A percentile compares a stretch with the other conserved stretches of the same genome.
These are phyloP conservation scores for Aspergillus sp. DNA, from an alignment of 2,329 filamentous ascomycete species.

Conservation along the genomic window DNA sequence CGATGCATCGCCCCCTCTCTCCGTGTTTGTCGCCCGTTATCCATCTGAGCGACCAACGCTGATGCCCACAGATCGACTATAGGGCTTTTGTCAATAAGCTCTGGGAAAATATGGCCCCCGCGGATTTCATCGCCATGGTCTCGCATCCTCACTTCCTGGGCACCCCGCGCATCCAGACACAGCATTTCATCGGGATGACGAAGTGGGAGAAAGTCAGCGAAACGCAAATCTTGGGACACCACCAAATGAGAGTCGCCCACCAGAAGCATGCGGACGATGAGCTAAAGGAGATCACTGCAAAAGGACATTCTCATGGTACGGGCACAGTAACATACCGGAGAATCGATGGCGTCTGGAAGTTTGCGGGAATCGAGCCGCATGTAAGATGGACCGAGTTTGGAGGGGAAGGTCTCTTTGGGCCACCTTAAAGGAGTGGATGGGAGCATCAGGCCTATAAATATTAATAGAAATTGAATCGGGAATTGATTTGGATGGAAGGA, in stretches of 20 bases:
- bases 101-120: conserved; percentile 50
- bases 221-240: conserved; percentile 54
- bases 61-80: conserved; percentile 62
- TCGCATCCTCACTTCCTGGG: conserved; percentile 54
- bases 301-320: conserved; percentile 57
- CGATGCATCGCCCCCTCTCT: conserved; percentile 7
- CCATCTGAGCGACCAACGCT: not conserved
- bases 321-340: conserved; percentile 57
- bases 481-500: too few relatives aligned
- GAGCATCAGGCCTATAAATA: not conserved
- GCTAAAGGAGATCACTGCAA: conserved; percentile 46
- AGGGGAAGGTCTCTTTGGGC: conserved; percentile 4
- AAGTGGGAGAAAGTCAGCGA: conserved; percentile 57
- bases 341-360: conserved; percentile 58
- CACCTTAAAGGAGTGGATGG: not conserved
- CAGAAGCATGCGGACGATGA: conserved; percentile 54
- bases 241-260: conserved; percentile 60
- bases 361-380: conserved; percentile 52
- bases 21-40: not conserved
- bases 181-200: conserved; percentile 59
- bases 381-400: conserved; percentile 16
- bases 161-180: conserved; percentile 57
- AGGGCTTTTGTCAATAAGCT: conserved; percentile 52
- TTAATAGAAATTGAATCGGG: too few relatives aligned
- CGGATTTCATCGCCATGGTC: conserved; percentile 58